Evolutionary conservation across 2,329 filamentous ascomycete genomes (phyloP).

Genomic region (Fusarium equiseti): DNA sequence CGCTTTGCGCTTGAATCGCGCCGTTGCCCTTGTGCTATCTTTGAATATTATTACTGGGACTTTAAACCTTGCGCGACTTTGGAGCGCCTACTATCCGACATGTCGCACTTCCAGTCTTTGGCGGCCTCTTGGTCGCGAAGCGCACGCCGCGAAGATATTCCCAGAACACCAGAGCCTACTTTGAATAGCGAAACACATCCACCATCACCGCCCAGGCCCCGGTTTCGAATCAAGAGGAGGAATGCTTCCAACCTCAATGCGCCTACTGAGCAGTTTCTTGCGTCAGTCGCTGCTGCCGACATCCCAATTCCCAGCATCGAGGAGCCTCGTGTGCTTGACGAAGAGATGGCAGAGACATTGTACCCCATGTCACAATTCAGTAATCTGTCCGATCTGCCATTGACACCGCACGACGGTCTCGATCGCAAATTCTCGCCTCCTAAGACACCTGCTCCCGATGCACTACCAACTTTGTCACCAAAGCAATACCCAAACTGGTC

Average conservation of each 20-base stretch:
- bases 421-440: conserved; percentile 65
- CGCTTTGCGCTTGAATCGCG: conserved; percentile 25
- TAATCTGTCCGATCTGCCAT: conserved; percentile 50
- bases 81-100: conserved; percentile 45
- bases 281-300: conserved; percentile 74
- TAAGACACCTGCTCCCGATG: conserved; percentile 68
- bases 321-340: conserved; percentile 61
- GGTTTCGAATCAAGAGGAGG: conserved; percentile 68
- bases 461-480: conserved; percentile 58
- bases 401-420: conserved; percentile 50
- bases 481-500: conserved; percentile 70
- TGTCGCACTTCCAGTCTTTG: conserved; percentile 62
- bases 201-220: conserved; percentile 65
- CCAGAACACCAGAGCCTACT: conserved; percentile 66
- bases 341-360: conserved; percentile 57
- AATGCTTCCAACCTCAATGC: conserved; percentile 65
- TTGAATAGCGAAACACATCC: conserved; percentile 53
- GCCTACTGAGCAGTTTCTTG: conserved; percentile 75
- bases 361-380: conserved; percentile 53
- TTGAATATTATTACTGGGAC: conserved; percentile 29
- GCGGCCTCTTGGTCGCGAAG: conserved; percentile 60
- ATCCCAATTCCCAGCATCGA: conserved; percentile 75
- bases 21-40: conserved; percentile 12
- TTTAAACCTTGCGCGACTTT: conserved; percentile 22
- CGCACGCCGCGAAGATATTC: conserved; percentile 56